Evolutionary conservation across 148 eudicot genomes (phyloP).

Genomic region (Agrostemma githago): DNA sequence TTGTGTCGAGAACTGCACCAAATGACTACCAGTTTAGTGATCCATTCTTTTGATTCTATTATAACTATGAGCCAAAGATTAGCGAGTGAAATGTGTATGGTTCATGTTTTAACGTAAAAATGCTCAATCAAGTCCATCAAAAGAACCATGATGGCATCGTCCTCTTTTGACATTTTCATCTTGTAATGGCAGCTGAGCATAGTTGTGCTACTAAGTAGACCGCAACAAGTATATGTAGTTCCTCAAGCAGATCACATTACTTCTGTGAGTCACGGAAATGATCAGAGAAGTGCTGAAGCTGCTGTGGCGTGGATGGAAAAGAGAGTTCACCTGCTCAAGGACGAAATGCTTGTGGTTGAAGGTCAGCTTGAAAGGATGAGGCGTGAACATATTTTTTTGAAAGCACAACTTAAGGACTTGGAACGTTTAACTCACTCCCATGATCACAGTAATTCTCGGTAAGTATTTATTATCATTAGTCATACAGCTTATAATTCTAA

Average conservation of each 20-base stretch:
- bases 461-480: not conserved
- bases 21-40: not conserved
- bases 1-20: not conserved
- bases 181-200: slow-evolving; percentile 65
- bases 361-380: slow-evolving; percentile 68
- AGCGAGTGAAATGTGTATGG: not conserved
- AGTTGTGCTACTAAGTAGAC: slow-evolving; percentile 64
- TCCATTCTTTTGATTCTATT: not conserved
- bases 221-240: slow-evolving; percentile 54
- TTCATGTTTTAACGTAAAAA: not conserved
- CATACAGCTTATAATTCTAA: not conserved
- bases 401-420: slow-evolving; percentile 51
- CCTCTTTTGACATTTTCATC: not conserved
- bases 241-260: slow-evolving; percentile 24
- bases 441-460: slow-evolving; percentile 14
- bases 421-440: slow-evolving; percentile 32
- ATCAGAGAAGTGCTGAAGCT: slow-evolving; percentile 42
- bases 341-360: slow-evolving; percentile 74
- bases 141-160: not conserved
- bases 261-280: slow-evolving; percentile 21
- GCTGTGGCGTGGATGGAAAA: slow-evolving; percentile 57
- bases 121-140: slow-evolving; percentile 5
- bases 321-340: slow-evolving; percentile 66
- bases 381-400: slow-evolving; percentile 51
- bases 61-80: not conserved